Conservation (phyloP, 371 early-diverging fungal genomes). For the Mucor indicus region DNA sequence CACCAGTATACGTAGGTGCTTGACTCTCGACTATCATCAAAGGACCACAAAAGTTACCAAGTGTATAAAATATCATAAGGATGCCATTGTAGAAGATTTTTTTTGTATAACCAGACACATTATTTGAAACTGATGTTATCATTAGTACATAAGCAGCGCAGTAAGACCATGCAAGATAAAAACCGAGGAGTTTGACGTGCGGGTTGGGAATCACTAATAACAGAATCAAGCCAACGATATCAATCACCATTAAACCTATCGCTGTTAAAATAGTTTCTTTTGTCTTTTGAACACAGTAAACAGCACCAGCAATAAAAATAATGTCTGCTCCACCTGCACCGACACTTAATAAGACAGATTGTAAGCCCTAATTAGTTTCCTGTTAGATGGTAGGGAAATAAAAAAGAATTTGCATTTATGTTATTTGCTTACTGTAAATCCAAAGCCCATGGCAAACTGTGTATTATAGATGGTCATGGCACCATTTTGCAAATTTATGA, state of each 20-base stretch:
- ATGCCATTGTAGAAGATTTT: slow-evolving; percentile 34
- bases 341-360: slow-evolving; percentile 28
- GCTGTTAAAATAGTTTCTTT: slow-evolving; percentile 25
- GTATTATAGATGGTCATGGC: slow-evolving; percentile 35
- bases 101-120: slow-evolving; percentile 37
- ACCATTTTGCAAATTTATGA: slow-evolving; percentile 36
- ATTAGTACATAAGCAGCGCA: slow-evolving; percentile 26
- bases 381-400: too few relatives aligned
- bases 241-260: slow-evolving; percentile 19
- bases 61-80: slow-evolving; percentile 26
- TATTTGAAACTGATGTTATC: slow-evolving; percentile 19
- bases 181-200: slow-evolving; percentile 27
- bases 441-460: slow-evolving; percentile 29
- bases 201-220: slow-evolving; percentile 26
- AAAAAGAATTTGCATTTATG: background rate
- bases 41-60: slow-evolving; percentile 37
- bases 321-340: slow-evolving; percentile 30
- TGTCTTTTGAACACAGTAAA: slow-evolving; percentile 12
- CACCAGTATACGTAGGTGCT: slow-evolving; percentile 19
- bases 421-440: slow-evolving; percentile 29
- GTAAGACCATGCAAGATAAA: slow-evolving; percentile 25
- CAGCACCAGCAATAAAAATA: slow-evolving; percentile 22
- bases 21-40: slow-evolving; percentile 24
- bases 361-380: slow-evolving; percentile 20
- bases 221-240: slow-evolving; percentile 31